Evolutionary conservation across 176 grass and related monocot genomes (phyloP).

Genomic region (Triticum dicoccoides): DNA sequence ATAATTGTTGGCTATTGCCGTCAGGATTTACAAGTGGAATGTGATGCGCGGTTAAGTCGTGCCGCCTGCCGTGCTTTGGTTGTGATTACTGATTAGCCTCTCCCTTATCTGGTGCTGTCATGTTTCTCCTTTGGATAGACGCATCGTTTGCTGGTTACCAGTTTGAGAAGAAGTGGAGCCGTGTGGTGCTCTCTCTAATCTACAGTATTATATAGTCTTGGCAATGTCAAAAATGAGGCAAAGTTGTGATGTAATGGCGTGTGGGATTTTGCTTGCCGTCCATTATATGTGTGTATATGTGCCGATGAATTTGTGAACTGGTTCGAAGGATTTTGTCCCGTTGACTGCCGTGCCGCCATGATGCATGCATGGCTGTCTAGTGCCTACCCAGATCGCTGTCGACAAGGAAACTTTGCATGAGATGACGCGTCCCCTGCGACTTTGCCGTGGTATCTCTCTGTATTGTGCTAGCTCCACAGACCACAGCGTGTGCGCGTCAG

Average conservation of each 20-base stretch:
- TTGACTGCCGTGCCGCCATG: not conserved
- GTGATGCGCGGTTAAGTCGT: not conserved
- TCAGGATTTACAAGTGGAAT: not conserved
- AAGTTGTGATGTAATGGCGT: not conserved
- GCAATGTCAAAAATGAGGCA: not conserved
- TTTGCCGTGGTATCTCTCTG: too few species aligned
- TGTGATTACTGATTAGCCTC: not conserved
- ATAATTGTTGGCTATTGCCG: not conserved
- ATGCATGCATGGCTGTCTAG: too few species aligned
- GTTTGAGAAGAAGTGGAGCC: not conserved
- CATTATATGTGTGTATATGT: too few species aligned
- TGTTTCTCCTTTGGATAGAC: not conserved
- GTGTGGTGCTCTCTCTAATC: slow-evolving; percentile 3
- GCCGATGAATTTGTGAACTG: not conserved
- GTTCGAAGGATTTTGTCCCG: not conserved
- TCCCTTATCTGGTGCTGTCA: not conserved
- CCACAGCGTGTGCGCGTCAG: too few species aligned
- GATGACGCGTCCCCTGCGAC: too few species aligned
- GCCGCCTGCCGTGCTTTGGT: not conserved
- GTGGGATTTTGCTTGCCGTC: not conserved
- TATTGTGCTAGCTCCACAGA: too few species aligned
- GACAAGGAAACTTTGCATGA: too few species aligned
- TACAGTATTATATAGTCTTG: too few species aligned
- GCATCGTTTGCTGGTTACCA: not conserved
- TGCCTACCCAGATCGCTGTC: too few species aligned